phyloP scores from a whole-genome alignment of 495 filamentous ascomycete species.

The Hyphodiscus hymeniophilus region DNA sequence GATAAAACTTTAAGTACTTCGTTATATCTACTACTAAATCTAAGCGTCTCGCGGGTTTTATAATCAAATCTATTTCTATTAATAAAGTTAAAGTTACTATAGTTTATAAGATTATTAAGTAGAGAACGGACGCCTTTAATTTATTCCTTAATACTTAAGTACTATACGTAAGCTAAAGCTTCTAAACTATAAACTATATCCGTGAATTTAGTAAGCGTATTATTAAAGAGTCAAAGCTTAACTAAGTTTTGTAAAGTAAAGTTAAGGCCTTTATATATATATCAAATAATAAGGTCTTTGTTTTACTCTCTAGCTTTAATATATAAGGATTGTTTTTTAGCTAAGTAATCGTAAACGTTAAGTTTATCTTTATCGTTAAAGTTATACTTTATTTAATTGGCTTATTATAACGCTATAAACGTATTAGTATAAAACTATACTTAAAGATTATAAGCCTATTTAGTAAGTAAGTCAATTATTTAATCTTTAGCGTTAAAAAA shows the following conservation, averaged over 20 bases:
- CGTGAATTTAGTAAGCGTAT: not conserved
- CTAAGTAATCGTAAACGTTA: not conserved
- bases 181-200: not conserved
- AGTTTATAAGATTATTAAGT: not conserved
- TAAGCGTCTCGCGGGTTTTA: no score
- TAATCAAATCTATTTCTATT: no score
- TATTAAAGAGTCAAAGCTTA: not conserved
- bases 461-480: not conserved
- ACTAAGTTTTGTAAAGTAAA: no score
- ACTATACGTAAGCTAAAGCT: not conserved
- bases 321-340: no score
- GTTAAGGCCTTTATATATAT: no score
- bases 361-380: not conserved
- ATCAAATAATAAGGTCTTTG: not conserved
- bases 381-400: not conserved
- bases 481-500: not conserved
- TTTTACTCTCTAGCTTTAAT: no score
- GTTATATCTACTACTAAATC: no score
- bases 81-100: no score
- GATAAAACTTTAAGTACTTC: no score
- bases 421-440: not conserved
- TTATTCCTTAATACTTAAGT: not conserved
- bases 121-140: not conserved
- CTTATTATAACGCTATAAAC: not conserved
- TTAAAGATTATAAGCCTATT: not conserved